A percentile compares a stretch with the other conserved stretches of the same genome.
Conservation (phyloP, 495 filamentous ascomycete genomes). For the Bacidia gigantensis region DNA sequence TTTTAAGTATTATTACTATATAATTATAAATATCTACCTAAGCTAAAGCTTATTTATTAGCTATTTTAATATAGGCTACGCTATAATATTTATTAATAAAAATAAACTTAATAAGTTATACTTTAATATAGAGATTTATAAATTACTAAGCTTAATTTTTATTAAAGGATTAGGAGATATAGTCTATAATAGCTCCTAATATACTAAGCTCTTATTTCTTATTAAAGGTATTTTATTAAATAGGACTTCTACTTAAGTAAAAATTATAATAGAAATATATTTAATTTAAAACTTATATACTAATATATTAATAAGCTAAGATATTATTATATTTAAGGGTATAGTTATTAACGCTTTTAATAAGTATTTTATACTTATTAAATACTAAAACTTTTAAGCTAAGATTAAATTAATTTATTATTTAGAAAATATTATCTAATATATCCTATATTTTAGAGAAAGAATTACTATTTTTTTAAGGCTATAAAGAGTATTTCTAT, state of each 20-base stretch:
- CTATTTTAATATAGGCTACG: not conserved
- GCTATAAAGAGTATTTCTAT: not conserved
- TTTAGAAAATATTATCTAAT: not conserved
- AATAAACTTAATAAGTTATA: not conserved
- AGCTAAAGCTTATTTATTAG: not conserved
- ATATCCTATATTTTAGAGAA: not conserved
- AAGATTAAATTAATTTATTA: not conserved
- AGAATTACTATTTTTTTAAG: not conserved
- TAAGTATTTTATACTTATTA: not conserved
- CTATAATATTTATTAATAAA: conserved; percentile 1
- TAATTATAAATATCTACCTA: not conserved
- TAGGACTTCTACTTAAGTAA: not conserved
- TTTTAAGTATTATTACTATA: not conserved
- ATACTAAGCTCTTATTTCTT: not conserved
- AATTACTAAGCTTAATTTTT: not conserved
- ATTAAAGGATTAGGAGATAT: not conserved
- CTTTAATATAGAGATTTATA: not conserved
- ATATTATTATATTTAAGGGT: not conserved
- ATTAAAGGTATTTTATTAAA: not conserved
- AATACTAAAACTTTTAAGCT: not conserved
- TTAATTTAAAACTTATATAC: not conserved
- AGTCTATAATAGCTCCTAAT: not conserved
- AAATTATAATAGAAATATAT: not conserved
- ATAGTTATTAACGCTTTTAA: not conserved
- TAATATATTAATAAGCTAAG: not conserved